phyloP scores from a whole-genome alignment of 345 rosid species.

The Syzygium jambos region DNA sequence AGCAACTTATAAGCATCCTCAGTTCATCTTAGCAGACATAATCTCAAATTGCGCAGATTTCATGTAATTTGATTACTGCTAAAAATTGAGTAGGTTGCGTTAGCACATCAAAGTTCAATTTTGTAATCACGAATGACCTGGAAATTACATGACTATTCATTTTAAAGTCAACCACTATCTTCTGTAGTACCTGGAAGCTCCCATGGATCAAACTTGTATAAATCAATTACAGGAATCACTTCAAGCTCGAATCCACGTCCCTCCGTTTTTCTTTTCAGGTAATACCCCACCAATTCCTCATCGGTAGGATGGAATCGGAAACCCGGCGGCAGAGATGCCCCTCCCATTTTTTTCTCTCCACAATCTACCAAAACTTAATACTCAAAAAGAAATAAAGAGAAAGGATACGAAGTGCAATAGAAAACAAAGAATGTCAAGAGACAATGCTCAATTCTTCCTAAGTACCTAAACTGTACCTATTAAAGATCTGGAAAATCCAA shows the following conservation, averaged over 20 bases:
- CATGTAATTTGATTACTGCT: not conserved
- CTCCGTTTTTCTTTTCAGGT: slow-evolving; percentile 60
- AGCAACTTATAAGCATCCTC: not conserved
- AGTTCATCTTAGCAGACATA: not conserved
- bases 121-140: not conserved
- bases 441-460: not conserved
- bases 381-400: not conserved
- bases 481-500: slow-evolving; percentile 71
- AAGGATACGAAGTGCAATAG: slow-evolving; percentile 1
- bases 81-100: not conserved
- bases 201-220: slow-evolving; percentile 94
- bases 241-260: slow-evolving; percentile 72
- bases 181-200: slow-evolving; percentile 66
- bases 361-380: not conserved
- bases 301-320: slow-evolving; percentile 91
- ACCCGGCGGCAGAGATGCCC: slow-evolving; percentile 77
- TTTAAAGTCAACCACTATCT: not conserved
- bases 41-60: not conserved
- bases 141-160: not conserved
- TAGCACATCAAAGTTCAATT: not conserved
- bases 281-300: slow-evolving; percentile 77
- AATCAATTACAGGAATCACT: slow-evolving; percentile 65
- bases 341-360: slow-evolving; percentile 26
- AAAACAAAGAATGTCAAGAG: not conserved
- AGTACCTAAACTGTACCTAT: slow-evolving; percentile 40